Conservation (phyloP, 2,329 filamentous ascomycete genomes). For the Exophiala calicioides region DNA sequence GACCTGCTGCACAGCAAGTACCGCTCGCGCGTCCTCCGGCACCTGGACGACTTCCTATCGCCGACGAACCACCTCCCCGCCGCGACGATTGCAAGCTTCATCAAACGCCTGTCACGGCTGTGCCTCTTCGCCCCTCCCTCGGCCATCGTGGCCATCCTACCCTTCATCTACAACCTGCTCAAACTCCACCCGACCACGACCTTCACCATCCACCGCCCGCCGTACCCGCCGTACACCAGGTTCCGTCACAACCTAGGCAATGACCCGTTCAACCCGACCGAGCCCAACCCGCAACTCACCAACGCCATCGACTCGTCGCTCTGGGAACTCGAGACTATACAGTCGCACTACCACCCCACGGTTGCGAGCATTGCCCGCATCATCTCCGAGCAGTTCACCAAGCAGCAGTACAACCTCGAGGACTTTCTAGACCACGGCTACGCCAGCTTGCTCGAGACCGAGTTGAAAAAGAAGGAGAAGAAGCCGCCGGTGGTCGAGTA, state of each 20-base stretch:
- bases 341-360: constrained; percentile 94
- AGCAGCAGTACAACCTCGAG: constrained; percentile 90
- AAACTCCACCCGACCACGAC: constrained; percentile 87
- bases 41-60: constrained; percentile 84
- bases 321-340: constrained; percentile 91
- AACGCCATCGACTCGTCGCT: constrained; percentile 86
- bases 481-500: constrained; percentile 93
- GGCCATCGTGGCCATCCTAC: constrained; percentile 83
- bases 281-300: constrained; percentile 81
- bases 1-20: constrained; percentile 91
- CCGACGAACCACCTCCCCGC: constrained; percentile 87
- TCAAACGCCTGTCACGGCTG: constrained; percentile 86
- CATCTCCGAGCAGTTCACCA: constrained; percentile 94
- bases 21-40: constrained; percentile 86
- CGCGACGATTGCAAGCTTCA: constrained; percentile 87
- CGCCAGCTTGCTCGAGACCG: constrained; percentile 71
- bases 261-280: constrained; percentile 76
- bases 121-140: constrained; percentile 85
- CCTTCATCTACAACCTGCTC: constrained; percentile 93
- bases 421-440: constrained; percentile 97
- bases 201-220: constrained; percentile 89
- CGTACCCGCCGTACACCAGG: constrained; percentile 59
- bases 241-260: constrained; percentile 61
- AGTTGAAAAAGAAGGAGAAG: constrained; percentile 69
- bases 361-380: constrained; percentile 93